These are phyloP conservation scores for Trichoderma polysporum DNA, from an alignment of 2,329 filamentous ascomycete species.

Conservation along the genomic window DNA sequence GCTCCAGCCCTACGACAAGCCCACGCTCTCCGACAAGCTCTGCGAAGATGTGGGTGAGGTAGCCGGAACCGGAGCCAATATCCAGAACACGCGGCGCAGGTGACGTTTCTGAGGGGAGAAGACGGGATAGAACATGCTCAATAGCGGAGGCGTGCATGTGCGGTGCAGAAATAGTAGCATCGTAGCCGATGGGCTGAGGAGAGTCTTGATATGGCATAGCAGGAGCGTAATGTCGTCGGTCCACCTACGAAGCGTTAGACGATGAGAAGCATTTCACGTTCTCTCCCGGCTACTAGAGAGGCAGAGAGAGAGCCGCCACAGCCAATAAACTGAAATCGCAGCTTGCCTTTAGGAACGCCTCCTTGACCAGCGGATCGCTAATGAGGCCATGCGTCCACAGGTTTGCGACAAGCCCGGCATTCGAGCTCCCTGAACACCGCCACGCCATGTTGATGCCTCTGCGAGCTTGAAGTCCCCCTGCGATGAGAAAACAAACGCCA, in stretches of 20 bases:
- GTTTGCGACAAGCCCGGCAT: constrained; percentile 75
- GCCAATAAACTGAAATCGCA: neutral
- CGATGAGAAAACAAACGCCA: neutral
- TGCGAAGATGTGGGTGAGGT: constrained; percentile 84
- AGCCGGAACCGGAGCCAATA: constrained; percentile 74
- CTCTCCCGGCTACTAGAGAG: neutral
- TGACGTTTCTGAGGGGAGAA: constrained; percentile 38
- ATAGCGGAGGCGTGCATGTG: constrained; percentile 61
- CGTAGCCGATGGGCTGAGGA: constrained; percentile 55
- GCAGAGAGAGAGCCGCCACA: neutral
- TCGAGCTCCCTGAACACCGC: constrained; percentile 75
- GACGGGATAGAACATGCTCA: constrained; percentile 48
- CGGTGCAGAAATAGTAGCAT: constrained; percentile 58
- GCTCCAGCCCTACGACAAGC: constrained; percentile 70
- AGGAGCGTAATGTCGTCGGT: constrained; percentile 82
- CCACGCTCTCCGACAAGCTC: constrained; percentile 62
- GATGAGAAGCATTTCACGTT: neutral
- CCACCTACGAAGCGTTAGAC: constrained; percentile 57
- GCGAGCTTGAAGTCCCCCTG: neutral
- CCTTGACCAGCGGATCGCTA: constrained; percentile 66
- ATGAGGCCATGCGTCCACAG: constrained; percentile 72
- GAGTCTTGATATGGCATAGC: constrained; percentile 64
- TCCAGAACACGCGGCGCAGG: constrained; percentile 62
- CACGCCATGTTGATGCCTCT: constrained; percentile 70
- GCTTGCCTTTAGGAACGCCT: constrained; percentile 73